Conservation (phyloP, 2,329 filamentous ascomycete genomes). For the Rhytidhysteron rufulum region DNA sequence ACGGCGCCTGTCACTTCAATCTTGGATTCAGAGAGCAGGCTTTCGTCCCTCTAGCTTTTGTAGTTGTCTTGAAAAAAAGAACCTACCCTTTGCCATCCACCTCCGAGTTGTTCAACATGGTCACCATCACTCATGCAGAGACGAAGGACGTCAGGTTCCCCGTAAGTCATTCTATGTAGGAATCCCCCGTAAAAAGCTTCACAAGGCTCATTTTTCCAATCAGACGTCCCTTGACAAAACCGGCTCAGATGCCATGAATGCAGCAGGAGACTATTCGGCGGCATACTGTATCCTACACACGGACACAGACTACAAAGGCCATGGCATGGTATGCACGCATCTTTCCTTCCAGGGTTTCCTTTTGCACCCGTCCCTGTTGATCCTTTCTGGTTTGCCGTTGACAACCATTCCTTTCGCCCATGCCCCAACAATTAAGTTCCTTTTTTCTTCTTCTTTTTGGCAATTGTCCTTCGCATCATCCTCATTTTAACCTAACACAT, state of each 20-base stretch:
- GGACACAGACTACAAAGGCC: slow-evolving; percentile 65
- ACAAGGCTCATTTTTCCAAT: not conserved
- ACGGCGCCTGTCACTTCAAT: slow-evolving; percentile 1
- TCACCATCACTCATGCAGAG: slow-evolving; percentile 44
- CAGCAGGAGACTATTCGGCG: slow-evolving; percentile 84
- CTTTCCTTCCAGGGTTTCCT: not conserved
- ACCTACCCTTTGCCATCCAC: not conserved
- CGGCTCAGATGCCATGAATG: slow-evolving; percentile 97
- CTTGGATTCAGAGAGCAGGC: not conserved
- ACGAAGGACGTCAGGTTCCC: slow-evolving; percentile 50
- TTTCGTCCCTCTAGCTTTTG: not conserved
- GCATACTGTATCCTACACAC: slow-evolving; percentile 93
- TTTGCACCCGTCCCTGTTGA: not conserved
- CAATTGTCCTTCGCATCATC: not conserved
- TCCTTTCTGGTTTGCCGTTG: not conserved
- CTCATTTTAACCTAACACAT: not conserved
- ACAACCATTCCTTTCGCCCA: not conserved
- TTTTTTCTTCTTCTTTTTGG: not conserved
- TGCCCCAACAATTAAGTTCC: not conserved
- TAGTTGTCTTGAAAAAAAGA: not conserved
- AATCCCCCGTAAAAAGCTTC: slow-evolving; percentile 1
- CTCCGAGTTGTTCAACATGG: slow-evolving; percentile 30
- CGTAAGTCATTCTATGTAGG: slow-evolving; percentile 22
- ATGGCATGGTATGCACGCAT: slow-evolving; percentile 64
- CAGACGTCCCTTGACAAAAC: slow-evolving; percentile 89